Evolutionary conservation across 768 basidiomycete genomes (phyloP).

Genomic region (Rhodotorula babjevae): DNA sequence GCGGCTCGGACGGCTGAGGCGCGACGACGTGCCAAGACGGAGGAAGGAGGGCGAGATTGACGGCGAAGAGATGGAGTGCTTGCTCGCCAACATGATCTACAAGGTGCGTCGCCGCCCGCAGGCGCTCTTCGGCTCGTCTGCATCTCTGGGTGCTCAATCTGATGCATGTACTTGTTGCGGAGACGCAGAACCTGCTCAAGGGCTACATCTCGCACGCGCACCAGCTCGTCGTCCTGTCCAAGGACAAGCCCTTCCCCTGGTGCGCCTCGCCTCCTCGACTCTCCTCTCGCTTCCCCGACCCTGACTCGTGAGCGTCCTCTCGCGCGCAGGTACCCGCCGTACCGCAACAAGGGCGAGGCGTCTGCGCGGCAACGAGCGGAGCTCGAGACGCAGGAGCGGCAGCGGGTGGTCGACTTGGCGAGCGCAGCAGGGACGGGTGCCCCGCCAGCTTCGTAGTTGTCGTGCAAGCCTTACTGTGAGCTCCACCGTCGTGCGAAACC

Average conservation of each 20-base stretch:
- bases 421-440: neutral
- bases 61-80: slow-evolving; percentile 66
- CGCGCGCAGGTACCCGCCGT: neutral
- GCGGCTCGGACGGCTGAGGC: slow-evolving; percentile 51
- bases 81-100: slow-evolving; percentile 83
- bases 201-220: slow-evolving; percentile 96
- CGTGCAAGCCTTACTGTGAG: no score
- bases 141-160: neutral
- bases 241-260: slow-evolving; percentile 51
- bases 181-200: slow-evolving; percentile 64
- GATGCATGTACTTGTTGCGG: neutral
- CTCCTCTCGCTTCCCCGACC: neutral
- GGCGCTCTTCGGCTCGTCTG: neutral
- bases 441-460: neutral
- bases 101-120: slow-evolving; percentile 49
- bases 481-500: no score
- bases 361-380: neutral
- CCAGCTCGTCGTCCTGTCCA: slow-evolving; percentile 87
- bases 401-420: neutral
- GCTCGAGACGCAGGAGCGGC: neutral
- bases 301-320: neutral
- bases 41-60: slow-evolving; percentile 52
- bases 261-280: neutral
- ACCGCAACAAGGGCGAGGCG: neutral
- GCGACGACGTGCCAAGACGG: slow-evolving; percentile 49